These are phyloP conservation scores for Meyerozyma athensensis DNA, from an alignment of 1,139 yeast genomes.

Conservation along the genomic window DNA sequence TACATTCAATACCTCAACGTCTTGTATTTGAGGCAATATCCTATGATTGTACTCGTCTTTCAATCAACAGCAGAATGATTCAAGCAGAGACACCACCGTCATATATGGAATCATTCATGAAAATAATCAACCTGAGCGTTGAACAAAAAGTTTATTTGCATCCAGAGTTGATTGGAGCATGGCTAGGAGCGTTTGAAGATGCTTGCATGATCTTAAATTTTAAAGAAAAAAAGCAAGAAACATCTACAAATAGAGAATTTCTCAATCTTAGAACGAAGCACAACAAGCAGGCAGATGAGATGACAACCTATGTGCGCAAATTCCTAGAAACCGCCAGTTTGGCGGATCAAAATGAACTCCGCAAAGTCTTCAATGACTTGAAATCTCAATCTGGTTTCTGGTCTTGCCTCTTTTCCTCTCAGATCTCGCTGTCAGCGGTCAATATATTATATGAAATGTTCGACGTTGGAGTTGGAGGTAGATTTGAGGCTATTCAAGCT, in stretches of 20 bases:
- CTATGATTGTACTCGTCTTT: slow-evolving; percentile 54
- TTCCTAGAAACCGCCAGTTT: slow-evolving; percentile 33
- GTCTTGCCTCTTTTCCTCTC: slow-evolving; percentile 64
- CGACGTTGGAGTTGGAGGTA: slow-evolving; percentile 53
- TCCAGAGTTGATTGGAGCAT: slow-evolving; percentile 31
- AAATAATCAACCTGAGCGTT: slow-evolving; percentile 42
- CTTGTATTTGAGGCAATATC: slow-evolving; percentile 29
- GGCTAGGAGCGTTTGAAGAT: slow-evolving; percentile 40
- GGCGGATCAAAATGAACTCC: slow-evolving; percentile 42
- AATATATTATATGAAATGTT: slow-evolving; percentile 72
- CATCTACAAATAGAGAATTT: slow-evolving; percentile 15
- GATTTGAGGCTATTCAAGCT: slow-evolving; percentile 65
- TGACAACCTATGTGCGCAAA: slow-evolving; percentile 19
- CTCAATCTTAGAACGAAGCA: slow-evolving; percentile 27
- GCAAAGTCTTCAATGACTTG: slow-evolving; percentile 20
- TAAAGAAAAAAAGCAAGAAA: slow-evolving; percentile 22
- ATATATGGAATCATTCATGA: slow-evolving; percentile 41
- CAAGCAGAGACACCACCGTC: slow-evolving; percentile 34
- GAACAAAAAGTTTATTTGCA: slow-evolving; percentile 36
- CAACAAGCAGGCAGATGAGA: slow-evolving; percentile 24
- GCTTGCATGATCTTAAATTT: slow-evolving; percentile 39
- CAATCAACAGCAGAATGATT: slow-evolving; percentile 47
- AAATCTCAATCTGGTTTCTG: slow-evolving; percentile 52
- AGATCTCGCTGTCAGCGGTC: slow-evolving; percentile 62
- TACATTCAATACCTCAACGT: background rate